Conservation (phyloP, 306 rosid species). For the Cucurbita pepo region DNA sequence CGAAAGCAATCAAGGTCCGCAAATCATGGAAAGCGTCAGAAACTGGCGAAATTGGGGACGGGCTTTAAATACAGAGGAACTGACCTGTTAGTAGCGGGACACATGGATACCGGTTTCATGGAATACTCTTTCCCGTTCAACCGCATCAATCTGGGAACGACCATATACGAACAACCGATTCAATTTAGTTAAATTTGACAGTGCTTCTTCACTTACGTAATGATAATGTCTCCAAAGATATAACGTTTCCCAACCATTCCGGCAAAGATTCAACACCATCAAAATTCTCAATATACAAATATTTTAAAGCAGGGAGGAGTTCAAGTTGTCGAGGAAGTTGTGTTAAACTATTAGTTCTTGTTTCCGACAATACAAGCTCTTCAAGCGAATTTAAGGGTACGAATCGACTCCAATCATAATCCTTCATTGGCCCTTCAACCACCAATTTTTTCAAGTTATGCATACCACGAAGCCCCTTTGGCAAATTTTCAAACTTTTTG, state of each 20-base stretch:
- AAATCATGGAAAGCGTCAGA: too few species aligned
- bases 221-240: not conserved
- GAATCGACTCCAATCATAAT: not conserved
- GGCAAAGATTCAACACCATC: not conserved
- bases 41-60: too few species aligned
- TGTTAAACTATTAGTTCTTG: not conserved
- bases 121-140: too few species aligned
- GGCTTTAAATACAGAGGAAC: too few species aligned
- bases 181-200: not conserved
- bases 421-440: not conserved
- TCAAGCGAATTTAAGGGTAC: not conserved
- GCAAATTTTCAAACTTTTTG: not conserved
- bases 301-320: not conserved
- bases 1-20: too few species aligned
- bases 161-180: not conserved
- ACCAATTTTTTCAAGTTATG: not conserved
- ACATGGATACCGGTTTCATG: too few species aligned
- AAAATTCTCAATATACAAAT: not conserved
- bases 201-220: not conserved
- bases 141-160: too few species aligned
- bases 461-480: not conserved
- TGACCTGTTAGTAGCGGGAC: too few species aligned
- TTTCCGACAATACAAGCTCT: not conserved
- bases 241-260: not conserved
- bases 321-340: not conserved